Evolutionary conservation across 768 basidiomycete genomes (phyloP), one percentile per base, ranked within the genome.

Genomic region (Tylopilus rubrobrunneus): DNA sequence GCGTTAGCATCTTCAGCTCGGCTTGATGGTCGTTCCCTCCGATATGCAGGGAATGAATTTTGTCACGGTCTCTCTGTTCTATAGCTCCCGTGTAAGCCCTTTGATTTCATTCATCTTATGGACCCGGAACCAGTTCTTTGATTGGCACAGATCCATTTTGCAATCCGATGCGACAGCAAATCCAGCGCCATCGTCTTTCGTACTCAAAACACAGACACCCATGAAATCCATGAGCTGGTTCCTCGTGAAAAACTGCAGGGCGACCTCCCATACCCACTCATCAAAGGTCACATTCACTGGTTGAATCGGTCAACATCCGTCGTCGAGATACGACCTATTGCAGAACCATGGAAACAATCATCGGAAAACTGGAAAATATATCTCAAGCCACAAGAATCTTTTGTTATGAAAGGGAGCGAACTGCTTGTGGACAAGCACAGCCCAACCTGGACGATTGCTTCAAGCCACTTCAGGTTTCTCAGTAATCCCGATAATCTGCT

Each of bases 31-130:
- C 15, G 17, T 7, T 17, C 15, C 36, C 7, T 50, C 51, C 2
- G 70, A 66, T 54, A 43, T 65, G 19, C 43, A 56, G 14, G 65
- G 65, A 3, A 65, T 70, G 62, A 62, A 63, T 17, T 70, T 6
- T 53, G 29, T 8, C 50, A n/a, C n/a, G n/a, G n/a, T n/a, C n/a
- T n/a, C n/a, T n/a, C n/a, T n/a, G n/a, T n/a, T n/a, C n/a, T n/a
- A n/a, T n/a, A n/a, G n/a, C n/a, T n/a, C n/a, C n/a, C n/a, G n/a
- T n/a, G n/a, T n/a, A n/a, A n/a, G n/a, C n/a, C n/a, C n/a, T n/a
- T n/a, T n/a, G n/a, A n/a, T n/a, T n/a, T n/a, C n/a, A n/a, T n/a
- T n/a, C n/a, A n/a, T n/a, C n/a, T n/a, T n/a, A n/a, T n/a, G n/a
- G n/a, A n/a, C n/a, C n/a, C n/a, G n/a, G n/a, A n/a, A n/a, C n/a